Base-by-base conservation (phyloP, 306 rosid species). In the Cucurbita pepo region DNA sequence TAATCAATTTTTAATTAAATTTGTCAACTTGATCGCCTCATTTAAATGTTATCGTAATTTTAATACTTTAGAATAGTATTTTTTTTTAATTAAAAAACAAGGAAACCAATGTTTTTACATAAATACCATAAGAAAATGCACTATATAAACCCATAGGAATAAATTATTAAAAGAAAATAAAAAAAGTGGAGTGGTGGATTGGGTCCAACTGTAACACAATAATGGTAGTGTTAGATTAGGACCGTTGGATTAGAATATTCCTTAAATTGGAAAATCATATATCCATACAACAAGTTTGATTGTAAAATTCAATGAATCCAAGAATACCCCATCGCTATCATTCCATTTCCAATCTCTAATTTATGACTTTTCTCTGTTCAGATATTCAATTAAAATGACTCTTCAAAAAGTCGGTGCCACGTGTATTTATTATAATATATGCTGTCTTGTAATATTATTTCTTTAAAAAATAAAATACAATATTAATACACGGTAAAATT, bases 371-470 rank as follows among this genome's bases (percentile, higher is more conserved):
- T 52, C 3, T 52, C n/a, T 52, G 1, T 13, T 50, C 7, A 50
- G 18, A 50, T 50, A 50, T 16, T 6, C 56, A 52, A 52, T 52
- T 16, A 52, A 52, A 52, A 16, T 16, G 21, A 6, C 56, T 10
- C 36, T 43, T 65, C 71, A 10, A 43, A 65, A 47, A 38, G 71
- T 65, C 71, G 71, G 54, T 65, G 71, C 71, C 38, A 65, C 50
- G 40, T 62, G 69, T 8, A 1, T 50, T 62, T 40, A 65, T 62
- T n/a, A 65, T 65, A 4, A 9, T 65, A 19, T 65, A 65, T 18
- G 14, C 7, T 56, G 15, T 21, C 12, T 21, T 4, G 0, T 59
- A 6, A 60, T 0, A 60, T 14, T 59, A 13, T 14, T 59, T 14
- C 19, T 34, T 6, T 7, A 6, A 47, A 47, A 13, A 13, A 48